A percentile compares a stretch with the other conserved stretches of the same genome.
These are phyloP conservation scores for Soucietia sequanensis DNA, from an alignment of 805 yeast species.

Conservation along the genomic window DNA sequence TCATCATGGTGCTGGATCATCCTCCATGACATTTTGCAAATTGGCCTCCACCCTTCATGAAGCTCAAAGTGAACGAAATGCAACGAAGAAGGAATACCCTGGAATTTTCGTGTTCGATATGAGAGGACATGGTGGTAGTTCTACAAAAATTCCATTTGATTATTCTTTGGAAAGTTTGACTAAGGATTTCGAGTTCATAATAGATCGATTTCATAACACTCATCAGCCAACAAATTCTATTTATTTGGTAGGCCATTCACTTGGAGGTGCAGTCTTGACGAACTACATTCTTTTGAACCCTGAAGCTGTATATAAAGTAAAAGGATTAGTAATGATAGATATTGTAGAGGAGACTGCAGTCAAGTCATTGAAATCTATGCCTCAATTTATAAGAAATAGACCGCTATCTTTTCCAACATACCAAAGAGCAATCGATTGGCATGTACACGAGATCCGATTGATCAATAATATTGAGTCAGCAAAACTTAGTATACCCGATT, in stretches of 20 bases:
- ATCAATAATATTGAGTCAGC: slow-evolving; percentile 65
- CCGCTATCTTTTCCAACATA: slow-evolving; percentile 58
- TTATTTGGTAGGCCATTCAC: slow-evolving; percentile 80
- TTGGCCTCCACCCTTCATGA: slow-evolving; percentile 37
- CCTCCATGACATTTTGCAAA: slow-evolving; percentile 71
- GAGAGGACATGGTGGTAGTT: slow-evolving; percentile 74
- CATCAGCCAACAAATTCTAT: slow-evolving; percentile 30
- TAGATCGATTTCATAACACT: slow-evolving; percentile 33
- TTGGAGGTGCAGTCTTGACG: slow-evolving; percentile 84
- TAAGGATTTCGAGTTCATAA: slow-evolving; percentile 54
- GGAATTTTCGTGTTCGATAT: slow-evolving; percentile 76
- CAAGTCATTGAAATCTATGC: slow-evolving; percentile 65
- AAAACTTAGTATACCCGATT: slow-evolving; percentile 70
- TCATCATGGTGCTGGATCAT: slow-evolving; percentile 96
- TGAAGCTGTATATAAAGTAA: slow-evolving; percentile 28
- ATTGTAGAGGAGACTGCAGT: slow-evolving; percentile 94
- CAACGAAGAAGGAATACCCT: slow-evolving; percentile 23
- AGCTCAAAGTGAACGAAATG: slow-evolving; percentile 10
- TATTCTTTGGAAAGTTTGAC: slow-evolving; percentile 52
- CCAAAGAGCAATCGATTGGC: slow-evolving; percentile 78
- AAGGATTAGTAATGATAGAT: slow-evolving; percentile 79
- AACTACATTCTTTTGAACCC: slow-evolving; percentile 35
- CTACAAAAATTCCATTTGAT: slow-evolving; percentile 13
- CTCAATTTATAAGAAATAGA: slow-evolving; percentile 57
- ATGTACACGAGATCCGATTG: slow-evolving; percentile 49